phyloP scores from a whole-genome alignment of 2,329 filamentous ascomycete genomes.

The Colletotrichum sp. region DNA sequence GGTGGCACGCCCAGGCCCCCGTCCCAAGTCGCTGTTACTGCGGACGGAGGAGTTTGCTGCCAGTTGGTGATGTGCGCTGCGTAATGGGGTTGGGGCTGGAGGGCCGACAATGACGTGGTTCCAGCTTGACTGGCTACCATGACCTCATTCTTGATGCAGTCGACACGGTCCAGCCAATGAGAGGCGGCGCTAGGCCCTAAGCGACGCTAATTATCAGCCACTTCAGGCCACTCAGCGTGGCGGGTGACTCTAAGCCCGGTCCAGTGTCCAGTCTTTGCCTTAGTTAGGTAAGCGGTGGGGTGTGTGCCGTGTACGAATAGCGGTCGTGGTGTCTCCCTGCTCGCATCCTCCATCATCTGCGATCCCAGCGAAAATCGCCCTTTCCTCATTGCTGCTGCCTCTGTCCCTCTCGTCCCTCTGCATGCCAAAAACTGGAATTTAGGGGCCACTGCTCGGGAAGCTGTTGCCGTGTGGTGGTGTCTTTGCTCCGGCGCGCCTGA shows the following conservation, averaged over 20 bases:
- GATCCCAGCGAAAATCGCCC: background rate
- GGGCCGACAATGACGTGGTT: conserved; percentile 17
- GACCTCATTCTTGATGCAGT: conserved; percentile 4
- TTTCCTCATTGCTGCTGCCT: background rate
- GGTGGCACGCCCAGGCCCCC: background rate
- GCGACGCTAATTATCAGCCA: conserved; percentile 6
- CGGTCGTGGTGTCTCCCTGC: background rate
- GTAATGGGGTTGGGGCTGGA: conserved; percentile 12
- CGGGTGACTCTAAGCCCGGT: background rate
- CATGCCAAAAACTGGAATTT: background rate
- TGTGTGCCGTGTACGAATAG: background rate
- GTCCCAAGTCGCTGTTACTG: background rate
- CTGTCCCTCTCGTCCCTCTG: background rate
- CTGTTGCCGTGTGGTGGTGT: background rate
- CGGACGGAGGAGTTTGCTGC: background rate
- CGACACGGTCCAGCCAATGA: background rate
- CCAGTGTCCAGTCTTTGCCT: background rate
- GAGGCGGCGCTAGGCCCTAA: background rate
- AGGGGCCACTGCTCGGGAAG: background rate
- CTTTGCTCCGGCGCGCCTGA: background rate
- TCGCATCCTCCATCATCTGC: background rate
- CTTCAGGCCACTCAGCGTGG: background rate
- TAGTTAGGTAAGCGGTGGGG: background rate
- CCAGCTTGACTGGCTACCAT: background rate
- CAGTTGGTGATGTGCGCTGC: conserved; percentile 5